phyloP scores from a whole-genome alignment of 176 grass and related monocot genomes.

The Paspalum notatum region DNA sequence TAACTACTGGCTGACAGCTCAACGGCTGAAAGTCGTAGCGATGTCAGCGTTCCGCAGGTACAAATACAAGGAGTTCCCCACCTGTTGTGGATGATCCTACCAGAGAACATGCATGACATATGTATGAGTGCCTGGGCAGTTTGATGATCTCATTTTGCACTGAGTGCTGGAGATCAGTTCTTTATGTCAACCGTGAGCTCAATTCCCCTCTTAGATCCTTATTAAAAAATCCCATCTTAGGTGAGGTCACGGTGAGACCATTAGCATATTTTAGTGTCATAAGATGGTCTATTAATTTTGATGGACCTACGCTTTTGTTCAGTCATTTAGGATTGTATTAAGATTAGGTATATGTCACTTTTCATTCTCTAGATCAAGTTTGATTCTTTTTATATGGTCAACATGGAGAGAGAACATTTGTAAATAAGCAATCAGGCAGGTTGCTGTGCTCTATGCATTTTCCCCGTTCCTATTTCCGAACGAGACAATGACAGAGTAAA shows the following conservation, averaged over 20 bases:
- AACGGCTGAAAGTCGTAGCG: constrained; percentile 18
- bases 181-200: neutral
- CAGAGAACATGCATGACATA: neutral
- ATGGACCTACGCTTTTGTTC: neutral
- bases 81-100: neutral
- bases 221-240: too few species aligned
- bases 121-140: constrained; percentile 37
- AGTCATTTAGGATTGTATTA: neutral
- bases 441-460: neutral
- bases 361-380: constrained; percentile 2
- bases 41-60: neutral
- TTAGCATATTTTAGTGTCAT: neutral
- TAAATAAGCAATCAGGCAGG: neutral
- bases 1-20: constrained; percentile 16
- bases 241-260: constrained; percentile 2
- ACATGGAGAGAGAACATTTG: neutral
- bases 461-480: neutral
- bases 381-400: neutral
- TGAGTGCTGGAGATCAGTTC: neutral
- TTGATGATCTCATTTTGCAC: constrained; percentile 21
- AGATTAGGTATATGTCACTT: neutral
- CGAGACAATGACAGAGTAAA: neutral
- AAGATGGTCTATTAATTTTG: constrained; percentile 19
- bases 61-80: neutral
- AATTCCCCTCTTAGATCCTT: too few species aligned